phyloP scores from a whole-genome alignment of 176 grass and related monocot genomes.

The Eleusine coracana region DNA sequence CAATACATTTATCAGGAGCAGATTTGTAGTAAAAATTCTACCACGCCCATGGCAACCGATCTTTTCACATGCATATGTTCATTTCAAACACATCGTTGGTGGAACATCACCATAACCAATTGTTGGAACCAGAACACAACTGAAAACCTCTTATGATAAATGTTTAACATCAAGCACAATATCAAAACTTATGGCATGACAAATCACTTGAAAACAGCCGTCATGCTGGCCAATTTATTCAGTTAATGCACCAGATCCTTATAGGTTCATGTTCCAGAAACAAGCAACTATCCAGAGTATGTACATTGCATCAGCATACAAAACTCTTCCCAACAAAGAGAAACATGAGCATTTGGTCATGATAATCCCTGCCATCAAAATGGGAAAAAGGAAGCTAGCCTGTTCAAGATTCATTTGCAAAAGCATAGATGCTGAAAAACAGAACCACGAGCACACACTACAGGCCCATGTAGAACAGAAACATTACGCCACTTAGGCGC shows the following conservation, averaged over 20 bases:
- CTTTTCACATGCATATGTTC: background rate
- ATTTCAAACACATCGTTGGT: background rate
- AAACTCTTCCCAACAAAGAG: background rate
- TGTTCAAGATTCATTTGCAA: background rate
- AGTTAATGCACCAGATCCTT: background rate
- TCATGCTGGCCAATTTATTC: background rate
- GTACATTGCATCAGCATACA: background rate
- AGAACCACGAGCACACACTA: background rate
- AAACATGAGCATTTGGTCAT: background rate
- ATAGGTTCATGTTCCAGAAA: background rate
- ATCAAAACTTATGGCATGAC: background rate
- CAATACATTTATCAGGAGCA: no score
- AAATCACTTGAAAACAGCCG: background rate
- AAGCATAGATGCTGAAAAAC: background rate
- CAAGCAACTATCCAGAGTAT: background rate
- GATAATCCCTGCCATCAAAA: background rate
- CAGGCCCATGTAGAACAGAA: background rate
- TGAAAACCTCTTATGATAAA: background rate
- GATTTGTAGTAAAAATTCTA: no score
- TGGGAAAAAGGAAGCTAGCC: background rate
- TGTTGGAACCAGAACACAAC: background rate
- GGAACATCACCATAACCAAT: background rate
- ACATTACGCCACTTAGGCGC: background rate
- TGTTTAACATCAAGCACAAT: background rate
- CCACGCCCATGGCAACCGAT: background rate